phyloP scores from a whole-genome alignment of 192 early-diverging fungal genomes.

The Mycoemilia scoparia region DNA sequence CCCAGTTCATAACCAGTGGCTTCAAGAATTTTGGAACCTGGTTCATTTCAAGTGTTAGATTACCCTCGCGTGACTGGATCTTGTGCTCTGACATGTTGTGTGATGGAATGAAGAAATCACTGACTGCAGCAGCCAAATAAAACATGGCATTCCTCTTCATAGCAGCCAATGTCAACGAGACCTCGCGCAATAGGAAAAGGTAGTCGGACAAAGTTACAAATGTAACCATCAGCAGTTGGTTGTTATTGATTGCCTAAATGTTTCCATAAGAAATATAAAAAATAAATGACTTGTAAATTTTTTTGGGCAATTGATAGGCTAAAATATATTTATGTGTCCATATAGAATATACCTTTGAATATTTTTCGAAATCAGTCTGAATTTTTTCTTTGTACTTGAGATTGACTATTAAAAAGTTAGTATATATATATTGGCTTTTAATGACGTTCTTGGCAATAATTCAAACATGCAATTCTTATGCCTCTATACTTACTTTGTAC shows the following conservation, averaged over 20 bases:
- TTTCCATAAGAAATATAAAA: conserved; percentile 23
- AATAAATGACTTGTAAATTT: not conserved
- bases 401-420: too few relatives aligned
- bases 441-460: too few relatives aligned
- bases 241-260: conserved; percentile 32
- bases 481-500: too few relatives aligned
- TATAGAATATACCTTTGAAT: conserved; percentile 45
- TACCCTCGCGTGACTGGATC: conserved; percentile 82
- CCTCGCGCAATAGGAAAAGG: conserved; percentile 66
- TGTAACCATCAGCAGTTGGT: conserved; percentile 55
- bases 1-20: conserved; percentile 90
- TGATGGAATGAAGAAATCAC: conserved; percentile 95
- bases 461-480: conserved; percentile 4
- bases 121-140: conserved; percentile 95
- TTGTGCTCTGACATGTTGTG: conserved; percentile 91
- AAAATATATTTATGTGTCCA: too few relatives aligned
- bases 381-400: conserved; percentile 49
- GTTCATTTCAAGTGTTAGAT: conserved; percentile 72
- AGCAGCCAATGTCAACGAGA: conserved; percentile 44
- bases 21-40: conserved; percentile 94
- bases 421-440: too few relatives aligned
- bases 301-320: conserved; percentile 2
- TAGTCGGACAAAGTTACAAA: conserved; percentile 90
- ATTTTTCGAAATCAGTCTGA: conserved; percentile 38
- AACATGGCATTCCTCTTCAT: conserved; percentile 64